Base-by-base conservation (phyloP, 2,329 filamentous ascomycete genomes). In the Zymoseptoria brevis region DNA sequence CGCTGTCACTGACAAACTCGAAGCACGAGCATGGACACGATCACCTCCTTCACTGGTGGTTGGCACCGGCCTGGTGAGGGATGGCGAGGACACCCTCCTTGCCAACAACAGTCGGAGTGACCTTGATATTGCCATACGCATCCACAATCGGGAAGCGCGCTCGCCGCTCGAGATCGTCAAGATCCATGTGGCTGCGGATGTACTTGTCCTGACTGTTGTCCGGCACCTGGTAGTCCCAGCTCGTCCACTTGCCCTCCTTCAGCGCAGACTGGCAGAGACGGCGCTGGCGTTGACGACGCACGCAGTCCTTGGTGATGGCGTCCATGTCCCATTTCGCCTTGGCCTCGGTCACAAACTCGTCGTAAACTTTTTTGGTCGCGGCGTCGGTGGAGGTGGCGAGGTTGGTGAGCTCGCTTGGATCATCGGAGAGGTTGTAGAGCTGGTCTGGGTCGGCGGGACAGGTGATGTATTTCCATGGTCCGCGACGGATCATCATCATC, bases 401-500 rank as follows among this genome's bases (percentile, higher is more conserved):
- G 73, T 96, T 93, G 64, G 81, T 77, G n/a, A 90, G 75, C 76
- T 96, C 90, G 35, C 85, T 76, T 0, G 90, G 90, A 69, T 96
- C 92, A 19, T 78, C 74, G 51, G 80, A 79, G 6, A 96, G 79
- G 75, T 96, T 88, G 79, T 85, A 96, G 11, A 96, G 82, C 76
- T 94, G 90, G 29, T 89, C 86, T 30, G 88, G 86, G 71, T 96
- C 92, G 21, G 86, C 87, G 6, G 91, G 86, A 69, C 90, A 96
- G 63, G 84, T 90, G 64, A 94, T 85, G 74, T 91, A 96, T 79
- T 96, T 96, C 90, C 90, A 96, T 53, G 83, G 81, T 8, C 90
- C 90, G 57, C 90, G 87, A 59, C 89, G 86, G 71, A 96, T 96
- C 92, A 96, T 96, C 81, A 96, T 90, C 58, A 95, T 83, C 1